A percentile compares a stretch with the other conserved stretches of the same genome.
Conservation (phyloP, 2,329 filamentous ascomycete genomes). For the Scedosporium apiospermum region DNA sequence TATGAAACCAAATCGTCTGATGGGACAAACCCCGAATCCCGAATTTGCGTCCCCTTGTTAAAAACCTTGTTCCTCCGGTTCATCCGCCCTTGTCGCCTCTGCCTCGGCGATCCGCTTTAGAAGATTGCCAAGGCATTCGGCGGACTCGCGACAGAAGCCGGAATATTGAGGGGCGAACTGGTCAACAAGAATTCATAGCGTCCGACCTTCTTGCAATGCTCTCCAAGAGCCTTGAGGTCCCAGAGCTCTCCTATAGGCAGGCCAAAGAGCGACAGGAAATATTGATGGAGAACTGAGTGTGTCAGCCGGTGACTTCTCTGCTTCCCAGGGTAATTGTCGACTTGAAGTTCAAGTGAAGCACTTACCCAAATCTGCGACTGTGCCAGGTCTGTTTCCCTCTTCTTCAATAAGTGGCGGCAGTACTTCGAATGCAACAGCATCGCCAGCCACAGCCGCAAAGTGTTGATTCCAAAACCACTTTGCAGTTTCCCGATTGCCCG, state of each 20-base stretch:
- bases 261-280: background rate
- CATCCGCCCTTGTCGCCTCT: too few species aligned
- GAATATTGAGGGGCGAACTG: background rate
- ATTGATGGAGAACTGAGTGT: background rate
- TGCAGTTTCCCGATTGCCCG: background rate
- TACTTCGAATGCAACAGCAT: background rate
- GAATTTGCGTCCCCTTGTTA: too few species aligned
- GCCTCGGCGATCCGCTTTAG: background rate
- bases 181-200: background rate
- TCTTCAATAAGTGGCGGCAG: background rate
- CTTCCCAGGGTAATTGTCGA: too few species aligned
- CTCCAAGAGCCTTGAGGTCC: background rate
- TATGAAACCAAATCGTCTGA: too few species aligned
- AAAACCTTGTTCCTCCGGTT: too few species aligned
- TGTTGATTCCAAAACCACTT: slow-evolving; percentile 1
- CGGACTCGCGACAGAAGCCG: background rate
- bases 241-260: background rate
- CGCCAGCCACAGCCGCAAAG: background rate
- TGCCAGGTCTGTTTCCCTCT: background rate
- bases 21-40: too few species aligned
- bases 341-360: background rate
- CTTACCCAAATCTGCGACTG: background rate
- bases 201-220: background rate
- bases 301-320: background rate
- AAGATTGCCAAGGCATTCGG: background rate